A percentile compares a stretch with the other conserved stretches of the same genome.
Conservation (phyloP, 805 yeast species). For the Cephaloascus albidus region DNA sequence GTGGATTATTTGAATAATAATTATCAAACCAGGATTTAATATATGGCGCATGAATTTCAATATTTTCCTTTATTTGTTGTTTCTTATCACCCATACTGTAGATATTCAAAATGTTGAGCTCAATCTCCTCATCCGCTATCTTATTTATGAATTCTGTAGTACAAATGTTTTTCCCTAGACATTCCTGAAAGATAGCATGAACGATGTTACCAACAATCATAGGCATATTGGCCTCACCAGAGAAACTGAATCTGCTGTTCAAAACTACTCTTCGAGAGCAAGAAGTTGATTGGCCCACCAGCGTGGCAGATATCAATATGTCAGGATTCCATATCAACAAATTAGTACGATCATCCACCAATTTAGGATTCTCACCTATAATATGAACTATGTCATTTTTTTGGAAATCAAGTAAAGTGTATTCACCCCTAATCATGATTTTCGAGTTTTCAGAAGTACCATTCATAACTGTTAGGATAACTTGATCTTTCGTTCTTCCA, state of each 20-base stretch:
- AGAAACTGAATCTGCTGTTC: conserved; percentile 42
- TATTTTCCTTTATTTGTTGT: conserved; percentile 30
- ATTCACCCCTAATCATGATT: conserved; percentile 52
- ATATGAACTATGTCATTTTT: conserved; percentile 54
- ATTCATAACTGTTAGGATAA: conserved; percentile 43
- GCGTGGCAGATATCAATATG: conserved; percentile 68
- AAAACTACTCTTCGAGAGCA: conserved; percentile 71
- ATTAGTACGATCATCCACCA: conserved; percentile 49
- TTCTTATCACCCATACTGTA: conserved; percentile 44
- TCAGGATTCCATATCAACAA: conserved; percentile 84
- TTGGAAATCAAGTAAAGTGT: conserved; percentile 39
- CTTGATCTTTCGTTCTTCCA: conserved; percentile 29
- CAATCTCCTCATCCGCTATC: conserved; percentile 28
- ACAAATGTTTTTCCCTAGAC: conserved; percentile 31
- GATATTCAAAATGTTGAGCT: conserved; percentile 37
- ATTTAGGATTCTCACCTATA: conserved; percentile 32
- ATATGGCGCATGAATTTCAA: conserved; percentile 39
- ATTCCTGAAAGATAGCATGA: conserved; percentile 65
- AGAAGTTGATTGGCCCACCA: conserved; percentile 63
- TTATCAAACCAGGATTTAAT: conserved; percentile 43
- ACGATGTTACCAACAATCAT: conserved; percentile 75
- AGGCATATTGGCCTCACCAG: conserved; percentile 57
- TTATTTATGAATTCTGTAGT: conserved; percentile 25
- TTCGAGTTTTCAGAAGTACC: conserved; percentile 19
- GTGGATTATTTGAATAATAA: conserved; percentile 25